Evolutionary conservation across 169 alveolate species (phyloP).

Genomic region (Cryptosporidium felis): DNA sequence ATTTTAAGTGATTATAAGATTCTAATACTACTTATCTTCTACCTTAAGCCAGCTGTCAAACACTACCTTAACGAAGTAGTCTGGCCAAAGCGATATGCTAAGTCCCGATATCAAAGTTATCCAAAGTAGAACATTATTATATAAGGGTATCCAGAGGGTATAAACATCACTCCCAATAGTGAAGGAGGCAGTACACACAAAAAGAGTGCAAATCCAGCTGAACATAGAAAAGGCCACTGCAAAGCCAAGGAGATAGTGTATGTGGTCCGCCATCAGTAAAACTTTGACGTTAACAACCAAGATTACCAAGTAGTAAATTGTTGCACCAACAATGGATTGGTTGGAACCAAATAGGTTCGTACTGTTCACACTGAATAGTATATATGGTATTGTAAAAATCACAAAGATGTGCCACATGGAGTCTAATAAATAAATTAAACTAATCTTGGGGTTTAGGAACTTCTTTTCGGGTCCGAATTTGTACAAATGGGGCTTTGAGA

Average conservation of each 20-base stretch:
- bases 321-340: slow-evolving; percentile 74
- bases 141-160: slow-evolving; percentile 62
- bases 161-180: slow-evolving; percentile 64
- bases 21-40: slow-evolving; percentile 7
- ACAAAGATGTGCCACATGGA: slow-evolving; percentile 79
- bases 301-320: slow-evolving; percentile 78
- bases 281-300: slow-evolving; percentile 80
- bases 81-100: slow-evolving; percentile 63
- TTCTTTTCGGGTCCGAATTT: slow-evolving; percentile 79
- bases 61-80: slow-evolving; percentile 38
- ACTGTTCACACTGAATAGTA: slow-evolving; percentile 73
- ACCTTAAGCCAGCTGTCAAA: slow-evolving; percentile 3
- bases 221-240: slow-evolving; percentile 40
- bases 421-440: slow-evolving; percentile 80
- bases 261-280: slow-evolving; percentile 73
- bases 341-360: slow-evolving; percentile 75
- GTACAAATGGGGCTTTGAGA: slow-evolving; percentile 79
- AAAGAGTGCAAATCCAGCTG: slow-evolving; percentile 57
- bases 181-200: slow-evolving; percentile 52
- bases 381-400: slow-evolving; percentile 74
- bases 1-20: not conserved
- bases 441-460: slow-evolving; percentile 77
- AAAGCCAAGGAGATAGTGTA: slow-evolving; percentile 57
- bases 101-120: slow-evolving; percentile 43
- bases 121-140: slow-evolving; percentile 50